Base-by-base conservation (phyloP, 139 green algal species). In the Pleodorina starrii region DNA sequence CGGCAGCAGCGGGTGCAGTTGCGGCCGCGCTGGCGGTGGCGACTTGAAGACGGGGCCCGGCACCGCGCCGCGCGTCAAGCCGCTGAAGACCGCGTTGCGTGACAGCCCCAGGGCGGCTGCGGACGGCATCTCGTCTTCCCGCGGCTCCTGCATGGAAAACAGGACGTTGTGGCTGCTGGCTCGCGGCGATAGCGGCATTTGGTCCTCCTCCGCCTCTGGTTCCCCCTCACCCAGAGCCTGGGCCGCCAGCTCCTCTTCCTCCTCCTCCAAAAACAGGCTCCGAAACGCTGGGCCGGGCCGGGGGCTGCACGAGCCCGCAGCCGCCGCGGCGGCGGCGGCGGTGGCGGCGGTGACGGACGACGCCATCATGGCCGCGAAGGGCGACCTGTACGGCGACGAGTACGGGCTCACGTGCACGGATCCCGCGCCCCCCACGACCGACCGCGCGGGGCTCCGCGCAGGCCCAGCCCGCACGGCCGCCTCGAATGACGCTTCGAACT, bases 191-290 rank as follows among this genome's bases (percentile, higher is more conserved):
- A 50, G 46, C 1, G 82, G 82, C 43, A 69, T 69, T 9, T 27
- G 5, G 2, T 68, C 60, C n/a, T 76, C 80, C 51, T 35, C 50
- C 36, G 21, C 21, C 1, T 32, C 77, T 0, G n/a, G 25, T 21
- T 10, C 14, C 17, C 40, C 5, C 36, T 69, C 54, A 12, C 54
- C 25, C 7, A 66, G 54, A 21, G 25, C 27, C n/a, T 7, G 48
- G 1, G 77, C 78, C 38, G 50, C 78, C 54, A 40, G 3, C 27
- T 38, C 19, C 25, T 87, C 60, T 35, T 87, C 81, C 43, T 87
- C 81, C 43, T 87, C 81, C 59, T 87, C 81, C 14, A 25, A 21
- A 32, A 66, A 87, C 43, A 87, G 14, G 43, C 81, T 87, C 10
- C 81, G 76, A 16, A 54, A 73, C 2, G 63, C 27, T 2, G 63